These are phyloP conservation scores for Leccinum angustisporum DNA, from an alignment of 1,284 basidiomycete genomes.

Conservation along the genomic window DNA sequence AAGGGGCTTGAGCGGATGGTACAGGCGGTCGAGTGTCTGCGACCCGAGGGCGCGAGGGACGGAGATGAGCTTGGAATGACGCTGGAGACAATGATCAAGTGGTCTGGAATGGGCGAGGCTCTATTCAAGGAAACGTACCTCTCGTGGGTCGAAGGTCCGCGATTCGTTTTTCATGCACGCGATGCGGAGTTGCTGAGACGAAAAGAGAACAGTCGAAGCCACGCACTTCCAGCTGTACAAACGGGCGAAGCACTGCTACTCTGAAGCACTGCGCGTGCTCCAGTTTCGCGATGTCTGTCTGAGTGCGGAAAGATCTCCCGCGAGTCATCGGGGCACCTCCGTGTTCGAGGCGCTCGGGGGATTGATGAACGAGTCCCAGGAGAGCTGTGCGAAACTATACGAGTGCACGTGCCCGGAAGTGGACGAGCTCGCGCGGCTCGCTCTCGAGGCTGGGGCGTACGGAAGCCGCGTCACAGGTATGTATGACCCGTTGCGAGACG, in stretches of 20 bases:
- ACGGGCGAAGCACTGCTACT: slow-evolving; percentile 74
- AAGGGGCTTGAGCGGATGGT: slow-evolving; percentile 49
- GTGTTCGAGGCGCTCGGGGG: slow-evolving; percentile 56
- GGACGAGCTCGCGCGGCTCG: slow-evolving; percentile 63
- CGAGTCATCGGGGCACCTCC: slow-evolving; percentile 17
- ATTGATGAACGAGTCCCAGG: slow-evolving; percentile 79
- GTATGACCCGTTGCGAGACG: not conserved
- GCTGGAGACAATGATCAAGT: slow-evolving; percentile 69
- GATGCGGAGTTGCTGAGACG: not conserved
- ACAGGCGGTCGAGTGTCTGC: slow-evolving; percentile 53
- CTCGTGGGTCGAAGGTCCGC: slow-evolving; percentile 73
- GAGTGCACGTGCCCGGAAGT: slow-evolving; percentile 82
- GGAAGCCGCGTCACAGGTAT: not conserved
- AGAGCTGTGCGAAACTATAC: slow-evolving; percentile 64
- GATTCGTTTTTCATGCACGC: not conserved
- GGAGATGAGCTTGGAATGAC: slow-evolving; percentile 63
- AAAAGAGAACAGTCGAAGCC: slow-evolving; percentile 60
- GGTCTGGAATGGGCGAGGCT: slow-evolving; percentile 56
- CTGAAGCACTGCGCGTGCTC: slow-evolving; percentile 77
- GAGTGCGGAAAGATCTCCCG: slow-evolving; percentile 31
- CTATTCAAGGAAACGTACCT: slow-evolving; percentile 69
- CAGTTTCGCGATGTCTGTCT: slow-evolving; percentile 70
- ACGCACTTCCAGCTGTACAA: slow-evolving; percentile 78
- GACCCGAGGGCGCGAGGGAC: slow-evolving; percentile 37
- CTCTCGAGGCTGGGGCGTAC: slow-evolving; percentile 65